Percentiles rank a stretch among this genome's conserved stretches.
These are phyloP conservation scores for Cavenderia fasciculata DNA, from an alignment of 78 protist genomes.

Conservation along the genomic window DNA sequence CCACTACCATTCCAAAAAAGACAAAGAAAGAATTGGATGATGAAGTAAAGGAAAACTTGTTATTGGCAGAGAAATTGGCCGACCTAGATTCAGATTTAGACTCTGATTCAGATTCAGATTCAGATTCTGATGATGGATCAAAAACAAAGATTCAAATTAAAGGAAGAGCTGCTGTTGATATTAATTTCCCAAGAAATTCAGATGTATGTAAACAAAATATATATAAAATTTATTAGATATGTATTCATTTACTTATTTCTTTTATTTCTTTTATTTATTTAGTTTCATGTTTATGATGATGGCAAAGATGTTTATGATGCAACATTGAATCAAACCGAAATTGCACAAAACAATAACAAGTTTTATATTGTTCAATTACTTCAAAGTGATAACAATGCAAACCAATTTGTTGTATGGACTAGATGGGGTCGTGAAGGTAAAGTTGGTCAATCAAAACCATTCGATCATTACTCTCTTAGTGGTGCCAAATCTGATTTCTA, in stretches of 20 bases:
- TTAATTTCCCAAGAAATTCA: neutral
- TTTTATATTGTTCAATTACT: conserved; percentile 89
- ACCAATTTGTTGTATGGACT: conserved; percentile 62
- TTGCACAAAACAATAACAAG: conserved; percentile 86
- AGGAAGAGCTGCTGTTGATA: conserved; percentile 84
- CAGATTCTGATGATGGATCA: neutral
- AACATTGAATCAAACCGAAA: conserved; percentile 88
- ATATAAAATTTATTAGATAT: neutral
- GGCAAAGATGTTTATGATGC: conserved; percentile 75
- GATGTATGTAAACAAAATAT: neutral
- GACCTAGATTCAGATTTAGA: conserved; percentile 42
- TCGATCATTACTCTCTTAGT: neutral
- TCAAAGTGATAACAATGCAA: conserved; percentile 62
- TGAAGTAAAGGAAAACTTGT: neutral
- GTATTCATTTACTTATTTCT: neutral
- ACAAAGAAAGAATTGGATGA: neutral
- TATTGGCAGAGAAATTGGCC: neutral
- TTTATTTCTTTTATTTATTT: neutral
- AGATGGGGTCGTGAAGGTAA: conserved; percentile 88
- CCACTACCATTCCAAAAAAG: conserved; percentile 17
- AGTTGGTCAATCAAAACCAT: conserved; percentile 3
- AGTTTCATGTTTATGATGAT: conserved; percentile 79
- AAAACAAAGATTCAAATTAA: conserved; percentile 24
- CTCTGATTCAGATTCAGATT: neutral
- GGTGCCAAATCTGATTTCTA: conserved; percentile 11